These are phyloP conservation scores for Fusarium gaditjirri DNA, from an alignment of 2,329 filamentous ascomycete genomes.

Conservation along the genomic window DNA sequence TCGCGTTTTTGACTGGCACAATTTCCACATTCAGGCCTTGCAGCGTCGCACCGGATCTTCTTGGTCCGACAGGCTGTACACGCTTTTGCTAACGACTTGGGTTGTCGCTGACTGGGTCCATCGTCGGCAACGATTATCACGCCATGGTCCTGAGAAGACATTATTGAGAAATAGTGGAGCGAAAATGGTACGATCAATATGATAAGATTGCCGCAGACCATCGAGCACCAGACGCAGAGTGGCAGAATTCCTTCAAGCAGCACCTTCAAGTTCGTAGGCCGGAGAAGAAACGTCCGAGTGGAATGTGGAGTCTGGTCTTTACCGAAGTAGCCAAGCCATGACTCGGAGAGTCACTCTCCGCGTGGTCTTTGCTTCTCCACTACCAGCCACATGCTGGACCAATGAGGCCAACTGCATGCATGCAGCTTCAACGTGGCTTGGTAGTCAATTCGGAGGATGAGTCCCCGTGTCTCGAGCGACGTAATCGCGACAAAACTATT, in stretches of 20 bases:
- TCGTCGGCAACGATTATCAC: background rate
- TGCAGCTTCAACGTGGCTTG: background rate
- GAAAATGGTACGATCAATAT: background rate
- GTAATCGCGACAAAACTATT: background rate
- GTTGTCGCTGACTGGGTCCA: background rate
- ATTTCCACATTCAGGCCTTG: slow-evolving; percentile 1
- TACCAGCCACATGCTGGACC: background rate
- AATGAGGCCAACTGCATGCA: background rate
- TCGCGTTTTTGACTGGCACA: background rate
- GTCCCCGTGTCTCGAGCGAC: background rate
- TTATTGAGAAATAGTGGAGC: background rate
- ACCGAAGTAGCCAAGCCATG: background rate
- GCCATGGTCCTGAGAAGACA: background rate
- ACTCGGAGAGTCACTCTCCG: background rate
- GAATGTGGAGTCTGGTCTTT: background rate
- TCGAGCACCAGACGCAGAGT: background rate
- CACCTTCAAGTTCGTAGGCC: background rate
- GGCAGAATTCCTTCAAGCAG: background rate
- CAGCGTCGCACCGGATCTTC: slow-evolving; percentile 12
- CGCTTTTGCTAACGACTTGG: slow-evolving; percentile 11
- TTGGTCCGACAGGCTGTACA: slow-evolving; percentile 7
- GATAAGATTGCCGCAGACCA: background rate
- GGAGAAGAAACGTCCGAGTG: background rate
- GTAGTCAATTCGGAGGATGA: background rate
- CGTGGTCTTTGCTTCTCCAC: fast-evolving